phyloP scores from a whole-genome alignment of 2,329 filamentous ascomycete genomes.

The Venturia carpophila region DNA sequence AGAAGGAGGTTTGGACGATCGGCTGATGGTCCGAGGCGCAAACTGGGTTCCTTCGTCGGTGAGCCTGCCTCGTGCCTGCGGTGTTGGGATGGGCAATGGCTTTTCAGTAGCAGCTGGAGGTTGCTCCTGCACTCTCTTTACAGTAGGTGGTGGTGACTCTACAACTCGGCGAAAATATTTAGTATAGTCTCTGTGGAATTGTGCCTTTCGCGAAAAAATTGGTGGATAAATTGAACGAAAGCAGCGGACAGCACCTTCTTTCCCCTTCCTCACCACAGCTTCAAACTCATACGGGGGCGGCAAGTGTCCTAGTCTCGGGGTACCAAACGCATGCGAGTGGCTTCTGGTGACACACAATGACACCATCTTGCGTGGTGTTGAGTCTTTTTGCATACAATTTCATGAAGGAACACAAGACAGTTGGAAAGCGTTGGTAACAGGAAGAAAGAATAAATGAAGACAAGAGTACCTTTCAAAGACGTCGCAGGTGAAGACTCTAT shows the following conservation, averaged over 20 bases:
- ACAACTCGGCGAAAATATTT: neutral
- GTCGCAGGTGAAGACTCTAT: neutral
- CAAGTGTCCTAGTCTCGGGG: neutral
- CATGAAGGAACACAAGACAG: neutral
- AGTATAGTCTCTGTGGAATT: neutral
- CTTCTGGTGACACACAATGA: conserved; percentile 6
- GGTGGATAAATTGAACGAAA: neutral
- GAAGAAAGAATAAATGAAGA: neutral
- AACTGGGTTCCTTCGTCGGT: neutral
- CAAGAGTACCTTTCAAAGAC: neutral
- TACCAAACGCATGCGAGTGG: conserved; percentile 4
- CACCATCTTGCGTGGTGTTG: conserved; percentile 9
- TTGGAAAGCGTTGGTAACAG: neutral
- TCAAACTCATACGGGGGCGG: neutral
- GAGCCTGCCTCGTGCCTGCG: neutral
- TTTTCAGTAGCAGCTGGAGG: conserved; percentile 2
- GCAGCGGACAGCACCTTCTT: conserved; percentile 3
- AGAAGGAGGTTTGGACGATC: conserved; percentile 8
- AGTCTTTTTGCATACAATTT: neutral
- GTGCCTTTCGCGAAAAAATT: neutral
- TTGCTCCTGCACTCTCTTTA: neutral
- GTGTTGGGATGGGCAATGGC: conserved; percentile 2
- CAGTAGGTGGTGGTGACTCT: neutral
- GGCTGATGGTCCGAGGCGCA: neutral
- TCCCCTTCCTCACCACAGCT: neutral